These are phyloP conservation scores for Eucalyptus polybractea DNA, from an alignment of 345 rosid genomes.

Conservation along the genomic window DNA sequence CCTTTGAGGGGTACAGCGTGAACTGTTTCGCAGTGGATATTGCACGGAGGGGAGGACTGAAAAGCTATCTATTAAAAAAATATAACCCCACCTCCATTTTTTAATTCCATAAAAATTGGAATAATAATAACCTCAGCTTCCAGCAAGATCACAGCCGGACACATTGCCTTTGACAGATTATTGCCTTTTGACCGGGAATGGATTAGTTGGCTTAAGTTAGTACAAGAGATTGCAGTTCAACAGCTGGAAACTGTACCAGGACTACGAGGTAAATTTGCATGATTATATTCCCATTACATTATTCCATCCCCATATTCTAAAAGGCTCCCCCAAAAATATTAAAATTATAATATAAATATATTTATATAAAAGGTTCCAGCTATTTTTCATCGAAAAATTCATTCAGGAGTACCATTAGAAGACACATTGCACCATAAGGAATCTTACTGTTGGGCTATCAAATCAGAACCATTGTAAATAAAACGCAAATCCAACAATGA, in stretches of 20 bases:
- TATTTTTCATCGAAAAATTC: background rate
- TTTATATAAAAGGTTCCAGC: background rate
- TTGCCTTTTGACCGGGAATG: slow-evolving; percentile 11
- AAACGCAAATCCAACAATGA: background rate
- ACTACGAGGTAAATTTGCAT: background rate
- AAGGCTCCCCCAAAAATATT: background rate
- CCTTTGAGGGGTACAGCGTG: background rate
- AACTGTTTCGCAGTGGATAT: background rate
- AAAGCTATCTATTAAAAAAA: background rate
- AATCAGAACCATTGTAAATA: background rate
- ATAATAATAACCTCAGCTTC: background rate
- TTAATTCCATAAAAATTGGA: background rate
- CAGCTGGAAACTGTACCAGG: background rate
- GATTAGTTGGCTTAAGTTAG: background rate
- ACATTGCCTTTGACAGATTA: background rate
- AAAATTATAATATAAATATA: background rate
- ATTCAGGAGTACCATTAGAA: background rate
- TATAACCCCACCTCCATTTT: background rate
- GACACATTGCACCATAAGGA: background rate
- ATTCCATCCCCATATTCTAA: background rate
- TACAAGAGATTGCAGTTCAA: background rate
- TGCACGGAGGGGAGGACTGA: background rate
- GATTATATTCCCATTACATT: background rate
- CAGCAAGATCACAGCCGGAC: background rate
- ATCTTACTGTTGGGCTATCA: background rate